Conservation (phyloP, 306 rosid genomes). For the Hylodesmum podocarpum region DNA sequence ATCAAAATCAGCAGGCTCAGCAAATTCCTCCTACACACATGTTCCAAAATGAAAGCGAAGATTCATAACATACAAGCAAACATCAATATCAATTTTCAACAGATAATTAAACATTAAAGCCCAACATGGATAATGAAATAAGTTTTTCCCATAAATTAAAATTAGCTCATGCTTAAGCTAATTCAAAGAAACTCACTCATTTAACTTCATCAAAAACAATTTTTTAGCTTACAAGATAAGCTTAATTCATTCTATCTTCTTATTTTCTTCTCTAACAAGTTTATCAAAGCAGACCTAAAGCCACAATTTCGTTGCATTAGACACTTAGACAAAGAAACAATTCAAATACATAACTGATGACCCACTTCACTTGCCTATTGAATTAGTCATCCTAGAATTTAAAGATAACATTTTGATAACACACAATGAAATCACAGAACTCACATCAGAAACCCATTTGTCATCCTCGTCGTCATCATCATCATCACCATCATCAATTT, state of each 20-base stretch:
- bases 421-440: slow-evolving; percentile 10
- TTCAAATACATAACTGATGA: neutral
- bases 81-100: neutral
- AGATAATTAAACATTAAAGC: neutral
- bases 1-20: slow-evolving; percentile 53
- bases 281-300: too few relatives aligned
- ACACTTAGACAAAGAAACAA: neutral
- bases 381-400: neutral
- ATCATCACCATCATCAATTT: neutral
- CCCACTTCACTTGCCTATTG: neutral
- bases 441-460: slow-evolving; percentile 63
- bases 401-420: neutral
- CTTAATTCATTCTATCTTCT: too few relatives aligned
- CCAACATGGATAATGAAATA: too few relatives aligned
- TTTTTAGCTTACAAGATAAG: too few relatives aligned
- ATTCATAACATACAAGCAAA: neutral
- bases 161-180: too few relatives aligned
- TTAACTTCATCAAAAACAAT: too few relatives aligned
- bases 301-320: neutral
- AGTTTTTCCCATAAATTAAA: too few relatives aligned
- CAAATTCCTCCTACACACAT: slow-evolving; percentile 65
- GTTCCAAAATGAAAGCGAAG: slow-evolving; percentile 8
- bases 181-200: too few relatives aligned
- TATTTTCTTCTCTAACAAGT: too few relatives aligned
- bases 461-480: slow-evolving; percentile 33